phyloP scores from a whole-genome alignment of 306 rosid species.

The Lathyrus aphaca region DNA sequence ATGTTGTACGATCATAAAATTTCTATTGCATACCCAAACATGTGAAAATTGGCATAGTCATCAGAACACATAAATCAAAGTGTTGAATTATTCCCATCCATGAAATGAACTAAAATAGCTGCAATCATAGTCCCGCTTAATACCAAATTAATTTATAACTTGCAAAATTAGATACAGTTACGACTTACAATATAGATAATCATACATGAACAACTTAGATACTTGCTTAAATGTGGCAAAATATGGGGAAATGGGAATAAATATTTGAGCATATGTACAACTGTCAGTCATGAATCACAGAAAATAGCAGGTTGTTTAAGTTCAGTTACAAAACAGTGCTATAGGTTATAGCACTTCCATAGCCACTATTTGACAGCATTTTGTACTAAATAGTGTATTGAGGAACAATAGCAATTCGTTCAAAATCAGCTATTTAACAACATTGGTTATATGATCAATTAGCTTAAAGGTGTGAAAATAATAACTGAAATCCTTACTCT shows the following conservation, averaged over 20 bases:
- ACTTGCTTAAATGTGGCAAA: constrained; percentile 28
- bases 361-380: too few species aligned
- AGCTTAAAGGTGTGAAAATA: constrained; percentile 19
- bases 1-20: not conserved
- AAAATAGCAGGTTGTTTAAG: too few species aligned
- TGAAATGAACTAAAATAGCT: constrained; percentile 13
- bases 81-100: constrained; percentile 5
- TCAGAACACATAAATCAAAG: not conserved
- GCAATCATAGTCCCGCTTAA: not conserved
- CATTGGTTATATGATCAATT: not conserved
- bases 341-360: too few species aligned
- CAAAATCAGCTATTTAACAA: too few species aligned
- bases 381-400: too few species aligned
- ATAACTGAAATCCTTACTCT: constrained; percentile 54
- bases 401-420: too few species aligned
- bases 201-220: constrained; percentile 7
- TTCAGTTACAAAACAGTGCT: too few species aligned
- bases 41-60: constrained; percentile 4
- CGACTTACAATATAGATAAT: constrained; percentile 6
- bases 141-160: not conserved
- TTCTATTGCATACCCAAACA: constrained; percentile 1
- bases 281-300: too few species aligned
- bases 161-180: constrained; percentile 3
- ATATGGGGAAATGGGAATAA: constrained; percentile 15
- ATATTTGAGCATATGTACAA: not conserved